Base-by-base conservation (phyloP, 2,329 filamentous ascomycete species). In the Nigrograna mackinnonii region DNA sequence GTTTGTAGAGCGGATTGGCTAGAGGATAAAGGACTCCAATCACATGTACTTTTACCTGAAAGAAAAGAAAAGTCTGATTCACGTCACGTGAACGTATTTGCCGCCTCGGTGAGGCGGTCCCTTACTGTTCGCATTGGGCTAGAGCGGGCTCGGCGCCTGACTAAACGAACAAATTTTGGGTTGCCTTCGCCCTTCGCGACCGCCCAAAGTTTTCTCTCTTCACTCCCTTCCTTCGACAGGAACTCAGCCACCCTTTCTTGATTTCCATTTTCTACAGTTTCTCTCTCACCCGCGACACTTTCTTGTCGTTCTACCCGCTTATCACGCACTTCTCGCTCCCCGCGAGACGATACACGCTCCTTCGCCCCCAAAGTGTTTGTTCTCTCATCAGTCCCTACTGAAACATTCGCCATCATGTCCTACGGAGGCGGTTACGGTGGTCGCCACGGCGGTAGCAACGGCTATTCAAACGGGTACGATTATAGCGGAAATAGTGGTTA, bases 401-500 rank as follows among this genome's bases (percentile, higher is more conserved):
- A 60, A 56, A 50, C 46, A 45, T 41, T 46, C 35, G 51, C 46
- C 64, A 80, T 64, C 67, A 89, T 89, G 86, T 88, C 86, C 73
- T 87, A 89, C 82, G 79, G 83, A 62, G 67, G 67, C 44, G 65
- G 67, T 42, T 60, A 63, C 50, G 60, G 64, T 45, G 62, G 61
- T 35, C 66, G 75, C 54, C 67, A 70, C 54, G 66, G 66, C 42
- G 72, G 74, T 54, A 68, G 71, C 48, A 72, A 72, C 52, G 76
- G 77, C 52, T 78, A 80, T 62, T 75, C 74, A 41, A 77, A 79
- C 65, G 77, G 79, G 68, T 79, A 80, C 61, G 79, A 17, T 9
- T 33, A 62, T 40, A 52, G 57, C 47, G 66, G 62, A 55, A 67
- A 58, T 37, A 54, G 64, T 62, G 71, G 70, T 54, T 69, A 73